Conservation (phyloP, 805 yeast species). For the Yarrowia sp. region DNA sequence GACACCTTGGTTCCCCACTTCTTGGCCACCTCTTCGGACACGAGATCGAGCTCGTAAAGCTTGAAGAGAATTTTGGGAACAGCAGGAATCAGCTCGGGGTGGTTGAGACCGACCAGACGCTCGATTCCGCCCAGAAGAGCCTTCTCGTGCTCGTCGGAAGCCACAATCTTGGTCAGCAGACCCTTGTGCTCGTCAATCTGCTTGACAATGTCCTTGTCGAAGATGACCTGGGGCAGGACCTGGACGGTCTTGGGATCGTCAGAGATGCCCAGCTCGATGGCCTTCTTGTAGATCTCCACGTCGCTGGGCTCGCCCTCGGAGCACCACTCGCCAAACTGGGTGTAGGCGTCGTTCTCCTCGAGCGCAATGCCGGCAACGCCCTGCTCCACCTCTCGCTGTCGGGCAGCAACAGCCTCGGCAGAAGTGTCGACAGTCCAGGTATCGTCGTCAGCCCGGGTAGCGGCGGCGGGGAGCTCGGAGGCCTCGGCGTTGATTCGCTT, state of each 20-base stretch:
- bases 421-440: conserved; percentile 98
- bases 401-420: conserved; percentile 91
- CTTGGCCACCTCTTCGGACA: conserved; percentile 79
- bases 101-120: conserved; percentile 84
- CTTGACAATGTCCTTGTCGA: conserved; percentile 70
- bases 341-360: conserved; percentile 58
- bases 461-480: conserved; percentile 63
- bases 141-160: conserved; percentile 72
- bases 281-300: conserved; percentile 91
- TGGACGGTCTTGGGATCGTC: conserved; percentile 79
- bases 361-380: conserved; percentile 55
- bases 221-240: conserved; percentile 89
- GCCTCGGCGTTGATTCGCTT: conserved; percentile 86
- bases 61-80: conserved; percentile 84
- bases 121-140: conserved; percentile 96
- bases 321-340: conserved; percentile 91
- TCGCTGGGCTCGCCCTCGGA: conserved; percentile 71
- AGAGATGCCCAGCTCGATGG: conserved; percentile 75
- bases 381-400: conserved; percentile 82
- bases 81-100: conserved; percentile 70
- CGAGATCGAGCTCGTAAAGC: conserved; percentile 81
- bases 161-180: conserved; percentile 76
- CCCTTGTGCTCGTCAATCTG: conserved; percentile 83
- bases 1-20: conserved; percentile 92
- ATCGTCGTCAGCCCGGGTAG: conserved; percentile 69